Evolutionary conservation across 352 stramenopile species (phyloP).

Genomic region (Poterioochromonas sp.): DNA sequence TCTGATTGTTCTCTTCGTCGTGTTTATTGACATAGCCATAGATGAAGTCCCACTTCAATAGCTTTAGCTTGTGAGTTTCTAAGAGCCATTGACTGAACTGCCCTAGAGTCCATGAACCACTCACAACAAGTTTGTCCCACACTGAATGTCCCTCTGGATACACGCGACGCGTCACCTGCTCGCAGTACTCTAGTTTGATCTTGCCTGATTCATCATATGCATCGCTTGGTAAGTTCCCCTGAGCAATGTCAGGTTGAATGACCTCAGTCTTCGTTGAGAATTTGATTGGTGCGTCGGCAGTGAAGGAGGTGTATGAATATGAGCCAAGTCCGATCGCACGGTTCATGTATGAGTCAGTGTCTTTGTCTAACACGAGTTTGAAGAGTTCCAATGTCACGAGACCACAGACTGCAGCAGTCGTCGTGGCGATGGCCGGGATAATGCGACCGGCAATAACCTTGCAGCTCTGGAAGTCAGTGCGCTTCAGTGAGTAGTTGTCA

Average conservation of each 20-base stretch:
- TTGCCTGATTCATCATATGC: constrained; percentile 26
- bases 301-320: constrained; percentile 14
- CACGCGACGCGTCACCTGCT: not conserved
- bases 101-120: not conserved
- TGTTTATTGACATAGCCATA: not conserved
- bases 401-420: constrained; percentile 87
- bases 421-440: constrained; percentile 95
- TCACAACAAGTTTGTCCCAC: constrained; percentile 12
- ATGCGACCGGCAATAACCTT: constrained; percentile 97
- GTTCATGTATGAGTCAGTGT: not conserved
- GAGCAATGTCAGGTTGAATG: not conserved
- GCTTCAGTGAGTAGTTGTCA: constrained; percentile 85
- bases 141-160: constrained; percentile 12
- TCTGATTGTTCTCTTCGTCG: not conserved
- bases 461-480: constrained; percentile 84
- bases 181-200: not conserved
- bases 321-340: not conserved
- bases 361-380: constrained; percentile 58
- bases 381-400: constrained; percentile 93
- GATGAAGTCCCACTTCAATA: constrained; percentile 9
- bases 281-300: not conserved
- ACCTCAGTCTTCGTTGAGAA: not conserved
- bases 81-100: not conserved
- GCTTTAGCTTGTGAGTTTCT: constrained; percentile 5
- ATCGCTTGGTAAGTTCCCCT: not conserved